Evolutionary conservation across 2,329 filamentous ascomycete genomes (phyloP).

Genomic region (Nigrospora oryzae): DNA sequence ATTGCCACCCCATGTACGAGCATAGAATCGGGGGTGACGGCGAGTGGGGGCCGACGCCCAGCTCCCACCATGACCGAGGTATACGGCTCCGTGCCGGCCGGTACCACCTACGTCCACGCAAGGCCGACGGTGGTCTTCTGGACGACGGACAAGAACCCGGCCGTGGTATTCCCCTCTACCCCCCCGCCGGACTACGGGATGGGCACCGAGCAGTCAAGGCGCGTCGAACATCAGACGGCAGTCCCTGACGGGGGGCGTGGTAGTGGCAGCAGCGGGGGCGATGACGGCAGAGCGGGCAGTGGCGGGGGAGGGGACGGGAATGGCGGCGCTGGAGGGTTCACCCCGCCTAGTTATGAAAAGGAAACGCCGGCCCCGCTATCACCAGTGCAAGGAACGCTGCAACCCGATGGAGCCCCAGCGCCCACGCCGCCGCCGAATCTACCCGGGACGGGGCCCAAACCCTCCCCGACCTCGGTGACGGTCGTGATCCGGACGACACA

Average conservation of each 20-base stretch:
- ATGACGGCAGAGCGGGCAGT: too few species aligned
- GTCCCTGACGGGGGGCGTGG: neutral
- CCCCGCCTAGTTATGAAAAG: too few species aligned
- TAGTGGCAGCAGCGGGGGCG: too few species aligned
- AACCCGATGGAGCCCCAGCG: too few species aligned
- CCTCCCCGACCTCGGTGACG: slow-evolving; percentile 20
- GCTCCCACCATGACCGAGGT: slow-evolving; percentile 6
- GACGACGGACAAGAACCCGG: slow-evolving; percentile 47
- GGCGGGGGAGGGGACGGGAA: too few species aligned
- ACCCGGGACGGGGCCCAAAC: too few species aligned
- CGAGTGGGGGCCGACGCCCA: neutral
- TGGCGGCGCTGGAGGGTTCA: too few species aligned
- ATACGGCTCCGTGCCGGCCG: neutral
- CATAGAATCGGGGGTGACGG: neutral
- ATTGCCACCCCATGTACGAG: neutral
- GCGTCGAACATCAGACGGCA: slow-evolving; percentile 7
- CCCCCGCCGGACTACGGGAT: slow-evolving; percentile 29
- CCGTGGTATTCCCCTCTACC: slow-evolving; percentile 33
- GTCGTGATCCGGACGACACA: slow-evolving; percentile 33
- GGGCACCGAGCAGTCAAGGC: slow-evolving; percentile 9
- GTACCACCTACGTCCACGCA: neutral
- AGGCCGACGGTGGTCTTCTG: slow-evolving; percentile 31
- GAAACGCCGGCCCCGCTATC: too few species aligned
- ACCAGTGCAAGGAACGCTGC: too few species aligned
- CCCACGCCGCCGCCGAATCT: too few species aligned